phyloP scores from a whole-genome alignment of 805 yeast genomes.

The Martiniozyma abietophila region DNA sequence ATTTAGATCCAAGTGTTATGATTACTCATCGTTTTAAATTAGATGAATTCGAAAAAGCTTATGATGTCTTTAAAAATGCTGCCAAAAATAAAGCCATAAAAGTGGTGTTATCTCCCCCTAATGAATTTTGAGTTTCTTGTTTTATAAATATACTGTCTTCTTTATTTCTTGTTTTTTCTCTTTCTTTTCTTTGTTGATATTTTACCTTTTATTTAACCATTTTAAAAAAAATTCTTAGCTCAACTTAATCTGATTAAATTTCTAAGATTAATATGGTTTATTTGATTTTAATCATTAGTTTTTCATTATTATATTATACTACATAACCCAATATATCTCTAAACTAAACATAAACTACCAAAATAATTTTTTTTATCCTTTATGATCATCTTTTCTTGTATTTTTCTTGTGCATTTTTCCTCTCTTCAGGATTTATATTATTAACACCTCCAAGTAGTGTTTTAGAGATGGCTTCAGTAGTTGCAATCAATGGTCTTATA shows the following conservation, averaged over 20 bases:
- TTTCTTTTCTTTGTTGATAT: too few species aligned
- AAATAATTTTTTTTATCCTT: not conserved
- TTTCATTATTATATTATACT: not conserved
- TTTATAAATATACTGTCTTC: too few species aligned
- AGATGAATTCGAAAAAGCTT: constrained; percentile 48
- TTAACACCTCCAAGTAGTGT: constrained; percentile 78
- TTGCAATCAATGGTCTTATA: constrained; percentile 82
- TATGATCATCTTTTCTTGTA: constrained; percentile 31
- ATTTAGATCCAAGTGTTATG: constrained; percentile 40
- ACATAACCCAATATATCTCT: not conserved
- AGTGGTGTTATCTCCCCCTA: constrained; percentile 22
- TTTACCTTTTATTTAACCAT: too few species aligned
- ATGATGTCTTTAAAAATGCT: constrained; percentile 47
- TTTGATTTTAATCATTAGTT: not conserved
- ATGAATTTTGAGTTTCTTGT: too few species aligned
- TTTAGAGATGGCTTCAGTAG: constrained; percentile 81
- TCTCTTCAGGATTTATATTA: constrained; percentile 60
- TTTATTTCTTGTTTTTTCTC: too few species aligned
- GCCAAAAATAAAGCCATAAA: constrained; percentile 51
- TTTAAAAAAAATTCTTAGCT: too few species aligned
- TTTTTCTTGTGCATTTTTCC: constrained; percentile 53
- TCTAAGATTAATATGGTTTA: too few species aligned
- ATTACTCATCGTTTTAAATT: constrained; percentile 53
- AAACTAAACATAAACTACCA: not conserved
- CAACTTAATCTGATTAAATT: too few species aligned